Evolutionary conservation across 768 basidiomycete species (phyloP).

Genomic region (Hebeloma cylindrosporum): DNA sequence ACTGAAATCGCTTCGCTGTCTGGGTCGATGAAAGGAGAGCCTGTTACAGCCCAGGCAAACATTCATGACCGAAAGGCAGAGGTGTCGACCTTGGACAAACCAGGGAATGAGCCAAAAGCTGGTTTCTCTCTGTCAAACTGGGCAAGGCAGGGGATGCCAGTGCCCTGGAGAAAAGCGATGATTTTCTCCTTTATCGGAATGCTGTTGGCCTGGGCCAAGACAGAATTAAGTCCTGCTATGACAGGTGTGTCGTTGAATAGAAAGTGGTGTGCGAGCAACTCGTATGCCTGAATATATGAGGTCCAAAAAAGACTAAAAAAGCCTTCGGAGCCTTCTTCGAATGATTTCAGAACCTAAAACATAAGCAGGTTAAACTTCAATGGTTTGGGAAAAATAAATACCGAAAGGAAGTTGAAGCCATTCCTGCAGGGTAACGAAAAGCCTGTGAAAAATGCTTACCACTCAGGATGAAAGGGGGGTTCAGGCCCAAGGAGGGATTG

Average conservation of each 20-base stretch:
- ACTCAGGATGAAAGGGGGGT: neutral
- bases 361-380: neutral
- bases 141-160: neutral
- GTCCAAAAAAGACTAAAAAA: neutral
- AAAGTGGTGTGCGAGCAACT: neutral
- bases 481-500: neutral
- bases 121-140: neutral
- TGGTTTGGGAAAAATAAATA: neutral
- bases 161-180: neutral
- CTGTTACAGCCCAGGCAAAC: conserved; percentile 6
- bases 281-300: neutral
- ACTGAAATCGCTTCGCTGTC: neutral
- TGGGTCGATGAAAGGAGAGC: conserved; percentile 1
- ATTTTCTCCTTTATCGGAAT: neutral
- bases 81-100: neutral
- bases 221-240: neutral
- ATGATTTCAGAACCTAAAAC: neutral
- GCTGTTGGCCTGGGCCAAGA: neutral
- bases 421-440: neutral
- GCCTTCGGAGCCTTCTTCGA: neutral
- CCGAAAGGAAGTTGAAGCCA: neutral
- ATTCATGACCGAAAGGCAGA: neutral
- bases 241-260: neutral
- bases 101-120: neutral
- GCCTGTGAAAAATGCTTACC: neutral